A percentile compares a stretch with the other conserved stretches of the same genome.
phyloP scores from a whole-genome alignment of 2,329 filamentous ascomycete genomes.

The Penicillium italicum region DNA sequence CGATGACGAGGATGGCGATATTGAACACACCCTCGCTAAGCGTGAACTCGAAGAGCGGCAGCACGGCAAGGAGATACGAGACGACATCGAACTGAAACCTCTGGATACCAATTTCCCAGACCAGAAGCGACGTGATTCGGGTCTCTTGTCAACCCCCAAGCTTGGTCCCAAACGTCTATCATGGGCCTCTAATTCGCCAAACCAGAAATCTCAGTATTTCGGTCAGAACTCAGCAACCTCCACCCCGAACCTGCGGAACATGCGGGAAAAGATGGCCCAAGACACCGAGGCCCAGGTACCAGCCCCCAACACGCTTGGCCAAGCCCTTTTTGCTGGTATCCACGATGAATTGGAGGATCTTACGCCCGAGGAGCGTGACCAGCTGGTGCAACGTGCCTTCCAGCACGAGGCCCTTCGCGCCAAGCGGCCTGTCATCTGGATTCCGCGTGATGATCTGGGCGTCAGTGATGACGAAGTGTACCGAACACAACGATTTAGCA shows the following conservation, averaged over 20 bases:
- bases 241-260: constrained; percentile 31
- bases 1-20: constrained; percentile 37
- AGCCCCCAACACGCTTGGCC: constrained; percentile 59
- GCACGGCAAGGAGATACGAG: constrained; percentile 42
- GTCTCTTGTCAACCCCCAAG: constrained; percentile 19
- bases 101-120: constrained; percentile 29
- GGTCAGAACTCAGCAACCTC: constrained; percentile 33
- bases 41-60: constrained; percentile 41
- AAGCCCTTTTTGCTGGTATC: constrained; percentile 79
- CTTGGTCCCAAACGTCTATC: constrained; percentile 32
- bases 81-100: constrained; percentile 49
- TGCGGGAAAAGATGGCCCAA: constrained; percentile 37
- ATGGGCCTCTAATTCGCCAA: constrained; percentile 45
- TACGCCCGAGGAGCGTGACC: constrained; percentile 81
- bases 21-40: constrained; percentile 47
- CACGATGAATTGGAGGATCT: constrained; percentile 94
- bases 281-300: constrained; percentile 68
- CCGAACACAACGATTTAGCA: constrained; percentile 70
- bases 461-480: constrained; percentile 87
- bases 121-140: constrained; percentile 14
- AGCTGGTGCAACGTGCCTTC: constrained; percentile 81
- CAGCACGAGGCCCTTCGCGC: constrained; percentile 84
- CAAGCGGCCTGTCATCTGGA: constrained; percentile 84
- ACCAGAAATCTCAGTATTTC: constrained; percentile 42
- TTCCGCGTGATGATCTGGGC: constrained; percentile 84